phyloP scores from a whole-genome alignment of 306 rosid genomes.

The Vigna angularis region DNA sequence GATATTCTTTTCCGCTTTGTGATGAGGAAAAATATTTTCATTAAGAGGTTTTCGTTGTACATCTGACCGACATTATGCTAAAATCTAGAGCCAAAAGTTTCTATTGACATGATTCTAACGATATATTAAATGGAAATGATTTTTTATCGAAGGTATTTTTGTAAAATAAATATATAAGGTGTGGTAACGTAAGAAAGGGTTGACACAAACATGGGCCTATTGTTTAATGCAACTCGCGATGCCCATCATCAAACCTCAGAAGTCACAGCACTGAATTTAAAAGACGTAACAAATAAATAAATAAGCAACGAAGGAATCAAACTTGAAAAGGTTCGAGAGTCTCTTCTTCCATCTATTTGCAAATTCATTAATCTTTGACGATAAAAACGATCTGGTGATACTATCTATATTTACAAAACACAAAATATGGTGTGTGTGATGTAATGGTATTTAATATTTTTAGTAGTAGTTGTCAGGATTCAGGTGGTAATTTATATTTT shows the following conservation, averaged over 20 bases:
- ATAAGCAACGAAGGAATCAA: background rate
- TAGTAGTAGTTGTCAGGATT: background rate
- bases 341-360: background rate
- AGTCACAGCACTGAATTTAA: background rate
- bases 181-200: background rate
- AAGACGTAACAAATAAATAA: background rate
- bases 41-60: too few relatives aligned
- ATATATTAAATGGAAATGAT: background rate
- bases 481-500: slow-evolving; percentile 12
- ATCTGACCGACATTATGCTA: too few relatives aligned
- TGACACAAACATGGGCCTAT: background rate
- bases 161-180: background rate
- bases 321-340: background rate
- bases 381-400: background rate
- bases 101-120: too few relatives aligned
- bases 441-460: background rate
- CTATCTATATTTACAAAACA: background rate
- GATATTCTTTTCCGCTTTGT: too few relatives aligned
- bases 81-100: too few relatives aligned
- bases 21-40: too few relatives aligned
- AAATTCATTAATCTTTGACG: background rate
- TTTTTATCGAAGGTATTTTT: background rate
- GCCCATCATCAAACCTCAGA: background rate
- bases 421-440: background rate
- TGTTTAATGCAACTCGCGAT: background rate